Percentiles rank a stretch among this genome's conserved stretches.
phyloP scores from a whole-genome alignment of 2,329 filamentous ascomycete species.

The Xylaria digitata region DNA sequence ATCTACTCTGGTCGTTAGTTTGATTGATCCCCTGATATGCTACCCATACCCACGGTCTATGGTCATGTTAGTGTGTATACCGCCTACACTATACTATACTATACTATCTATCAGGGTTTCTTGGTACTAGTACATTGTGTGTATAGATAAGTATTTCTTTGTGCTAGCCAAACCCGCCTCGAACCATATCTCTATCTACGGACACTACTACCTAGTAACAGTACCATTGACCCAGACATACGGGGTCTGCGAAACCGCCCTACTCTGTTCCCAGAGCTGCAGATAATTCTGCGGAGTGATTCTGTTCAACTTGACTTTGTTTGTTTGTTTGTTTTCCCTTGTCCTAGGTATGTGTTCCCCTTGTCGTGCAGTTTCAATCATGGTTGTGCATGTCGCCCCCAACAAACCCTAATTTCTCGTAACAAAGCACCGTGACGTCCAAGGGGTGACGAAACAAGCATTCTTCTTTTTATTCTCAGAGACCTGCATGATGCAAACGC shows the following conservation, averaged over 20 bases:
- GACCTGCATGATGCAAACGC: constrained; percentile 35
- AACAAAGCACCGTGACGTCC: constrained; percentile 20
- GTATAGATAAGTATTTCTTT: too few relatives aligned
- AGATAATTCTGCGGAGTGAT: not conserved
- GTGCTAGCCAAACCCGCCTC: too few relatives aligned
- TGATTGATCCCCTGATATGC: not conserved
- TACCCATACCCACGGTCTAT: not conserved
- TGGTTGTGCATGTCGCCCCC: not conserved
- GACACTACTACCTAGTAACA: too few relatives aligned
- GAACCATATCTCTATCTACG: too few relatives aligned
- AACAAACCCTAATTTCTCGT: not conserved
- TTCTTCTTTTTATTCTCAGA: constrained; percentile 2
- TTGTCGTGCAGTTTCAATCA: not conserved
- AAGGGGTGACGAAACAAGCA: constrained; percentile 20
- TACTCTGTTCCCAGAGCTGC: not conserved
- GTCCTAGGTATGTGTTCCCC: not conserved
- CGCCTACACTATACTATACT: too few relatives aligned
- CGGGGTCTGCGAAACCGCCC: too few relatives aligned
- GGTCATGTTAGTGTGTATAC: not conserved
- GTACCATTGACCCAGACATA: too few relatives aligned
- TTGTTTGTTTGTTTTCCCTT: too few relatives aligned
- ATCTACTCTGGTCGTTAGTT: too few relatives aligned
- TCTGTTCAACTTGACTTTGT: not conserved
- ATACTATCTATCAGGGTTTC: too few relatives aligned
- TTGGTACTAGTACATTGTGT: too few relatives aligned